Percentiles rank a stretch among this genome's conserved stretches.
These are phyloP conservation scores for Aquanectria penicillioides DNA, from an alignment of 2,329 filamentous ascomycete genomes.

Conservation along the genomic window DNA sequence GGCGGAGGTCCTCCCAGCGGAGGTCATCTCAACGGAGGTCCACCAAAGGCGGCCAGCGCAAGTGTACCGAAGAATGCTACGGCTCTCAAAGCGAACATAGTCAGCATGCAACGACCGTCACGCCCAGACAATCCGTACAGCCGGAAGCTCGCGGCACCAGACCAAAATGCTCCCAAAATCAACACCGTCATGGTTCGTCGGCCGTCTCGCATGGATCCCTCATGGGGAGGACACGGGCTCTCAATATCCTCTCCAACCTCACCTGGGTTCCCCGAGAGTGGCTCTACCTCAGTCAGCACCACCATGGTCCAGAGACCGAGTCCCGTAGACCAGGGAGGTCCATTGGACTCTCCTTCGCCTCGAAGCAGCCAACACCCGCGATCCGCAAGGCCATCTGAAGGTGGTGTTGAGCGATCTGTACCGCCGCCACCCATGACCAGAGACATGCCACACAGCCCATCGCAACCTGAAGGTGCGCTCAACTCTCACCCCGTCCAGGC, in stretches of 20 bases:
- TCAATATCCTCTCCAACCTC: too few relatives aligned
- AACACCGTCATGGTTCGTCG: conserved; percentile 21
- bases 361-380: too few relatives aligned
- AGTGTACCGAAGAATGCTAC: neutral
- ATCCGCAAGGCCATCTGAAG: neutral
- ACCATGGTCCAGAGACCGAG: too few relatives aligned
- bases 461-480: conserved; percentile 31
- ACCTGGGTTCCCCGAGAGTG: too few relatives aligned
- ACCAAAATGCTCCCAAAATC: conserved; percentile 16
- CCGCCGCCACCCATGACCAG: neutral
- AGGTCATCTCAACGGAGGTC: neutral
- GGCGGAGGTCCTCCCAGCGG: too few relatives aligned
- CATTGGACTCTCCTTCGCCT: too few relatives aligned
- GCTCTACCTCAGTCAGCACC: too few relatives aligned
- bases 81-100: conserved; percentile 9
- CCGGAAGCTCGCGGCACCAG: conserved; percentile 18
- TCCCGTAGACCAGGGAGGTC: too few relatives aligned
- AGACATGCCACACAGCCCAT: conserved; percentile 26
- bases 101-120: conserved; percentile 15
- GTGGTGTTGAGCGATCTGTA: neutral
- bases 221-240: too few relatives aligned
- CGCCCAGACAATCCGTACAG: conserved; percentile 20
- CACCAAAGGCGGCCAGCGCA: neutral
- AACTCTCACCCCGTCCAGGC: conserved; percentile 37
- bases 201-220: conserved; percentile 4